Evolutionary conservation across 2,329 filamentous ascomycete species (phyloP), one percentile per base, ranked within the genome.

Genomic region (Pezicula carpinea): DNA sequence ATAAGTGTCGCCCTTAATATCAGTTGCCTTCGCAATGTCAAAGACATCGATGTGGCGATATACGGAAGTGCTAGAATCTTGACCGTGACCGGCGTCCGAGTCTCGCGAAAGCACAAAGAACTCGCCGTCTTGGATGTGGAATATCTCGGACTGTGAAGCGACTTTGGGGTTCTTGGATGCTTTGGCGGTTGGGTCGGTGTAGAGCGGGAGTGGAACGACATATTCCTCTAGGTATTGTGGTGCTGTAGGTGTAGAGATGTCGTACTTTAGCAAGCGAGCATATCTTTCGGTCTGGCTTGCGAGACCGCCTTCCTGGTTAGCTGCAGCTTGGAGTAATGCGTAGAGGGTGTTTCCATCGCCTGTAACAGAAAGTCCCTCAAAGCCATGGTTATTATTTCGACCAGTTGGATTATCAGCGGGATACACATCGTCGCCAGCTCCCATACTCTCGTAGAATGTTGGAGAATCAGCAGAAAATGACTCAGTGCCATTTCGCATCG

Each of bases 1-100:
- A 50, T 68, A 69, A 1, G 43, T 49, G 8, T 49, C 50, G 0
- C 72, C 73, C 54, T 74, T 77, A 57, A 88, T 69, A 63, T 88
- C 74, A 0, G 83, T 86, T 1, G 80, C 78, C 0, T 62, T 61
- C 11, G 72, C 70, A 42, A 88, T 77, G 59, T 85, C 82, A 52
- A 89, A 79, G 8, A 89, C 67, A 60, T 89, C 85, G 5, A 81
- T 76, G 51, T 87, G 82, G 42, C 85, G 77, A 65, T 89, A 89
- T 4, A 79, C 61, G 2, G 79, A 83, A 32, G 68, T 60, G 0
- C 76, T 72, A 5, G 69, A 64, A 3, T 66, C 64, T 55, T 76
- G 70, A 0, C 82, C 83, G 49, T 74, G 76, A 0, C 85, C 85
- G 14, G 73, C 74, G 40, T 66, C 68, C 0, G 74, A 77, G 62